Percentiles rank a stretch among this genome's conserved stretches.
phyloP scores from a whole-genome alignment of 2,329 filamentous ascomycete genomes.

The Teratosphaeria pseudoeucalypti region DNA sequence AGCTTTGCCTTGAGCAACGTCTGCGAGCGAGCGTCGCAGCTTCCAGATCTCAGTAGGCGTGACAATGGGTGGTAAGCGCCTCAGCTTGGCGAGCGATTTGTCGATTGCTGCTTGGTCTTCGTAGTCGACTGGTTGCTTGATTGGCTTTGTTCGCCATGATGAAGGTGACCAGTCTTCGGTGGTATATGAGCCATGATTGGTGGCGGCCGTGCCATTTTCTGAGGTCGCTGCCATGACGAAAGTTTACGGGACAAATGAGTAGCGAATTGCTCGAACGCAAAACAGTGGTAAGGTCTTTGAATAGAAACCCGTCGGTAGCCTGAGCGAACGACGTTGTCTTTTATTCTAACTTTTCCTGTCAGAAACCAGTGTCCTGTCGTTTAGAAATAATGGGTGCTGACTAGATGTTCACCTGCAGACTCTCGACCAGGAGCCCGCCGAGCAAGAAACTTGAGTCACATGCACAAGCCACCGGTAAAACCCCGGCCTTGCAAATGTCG shows the following conservation, averaged over 20 bases:
- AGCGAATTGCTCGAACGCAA: background rate
- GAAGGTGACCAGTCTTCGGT: constrained; percentile 44
- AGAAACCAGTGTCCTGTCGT: no score
- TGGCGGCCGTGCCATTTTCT: background rate
- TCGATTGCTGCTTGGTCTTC: constrained; percentile 50
- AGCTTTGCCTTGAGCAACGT: constrained; percentile 81
- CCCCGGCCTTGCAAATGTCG: background rate
- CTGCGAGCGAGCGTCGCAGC: constrained; percentile 66
- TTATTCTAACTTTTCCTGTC: background rate
- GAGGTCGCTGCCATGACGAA: background rate
- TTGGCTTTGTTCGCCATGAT: constrained; percentile 68
- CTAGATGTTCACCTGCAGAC: background rate
- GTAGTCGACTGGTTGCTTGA: constrained; percentile 67
- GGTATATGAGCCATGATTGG: background rate
- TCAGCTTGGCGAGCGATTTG: constrained; percentile 53
- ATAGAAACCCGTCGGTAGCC: background rate
- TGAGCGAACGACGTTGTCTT: background rate
- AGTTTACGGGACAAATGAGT: background rate
- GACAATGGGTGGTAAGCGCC: constrained; percentile 64
- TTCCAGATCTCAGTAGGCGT: constrained; percentile 70
- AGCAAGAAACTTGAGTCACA: background rate
- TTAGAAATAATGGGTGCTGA: no score
- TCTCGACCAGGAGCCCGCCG: no score
- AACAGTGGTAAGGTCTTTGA: background rate
- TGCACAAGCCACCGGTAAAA: background rate